Conservation (phyloP, 306 rosid species). For the Sesbania bispinosa region DNA sequence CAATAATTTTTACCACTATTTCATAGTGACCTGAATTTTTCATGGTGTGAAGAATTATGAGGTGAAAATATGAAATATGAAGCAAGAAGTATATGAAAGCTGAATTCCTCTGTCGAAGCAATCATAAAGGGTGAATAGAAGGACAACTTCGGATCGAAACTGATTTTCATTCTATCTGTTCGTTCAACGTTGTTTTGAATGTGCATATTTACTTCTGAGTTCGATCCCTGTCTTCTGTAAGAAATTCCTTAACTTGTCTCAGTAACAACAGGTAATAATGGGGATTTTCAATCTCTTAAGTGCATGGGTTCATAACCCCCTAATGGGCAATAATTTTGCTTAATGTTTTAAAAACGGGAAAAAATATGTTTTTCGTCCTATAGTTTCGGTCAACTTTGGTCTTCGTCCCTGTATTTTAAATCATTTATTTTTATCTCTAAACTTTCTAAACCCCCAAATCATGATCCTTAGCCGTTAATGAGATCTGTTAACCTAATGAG, state of each 20-base stretch:
- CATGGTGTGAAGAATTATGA: not conserved
- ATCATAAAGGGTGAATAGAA: not conserved
- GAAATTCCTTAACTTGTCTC: not conserved
- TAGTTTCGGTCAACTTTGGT: too few relatives aligned
- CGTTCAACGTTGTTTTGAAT: not conserved
- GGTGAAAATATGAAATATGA: conserved; percentile 1
- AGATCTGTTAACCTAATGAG: too few relatives aligned
- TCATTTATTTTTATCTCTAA: too few relatives aligned
- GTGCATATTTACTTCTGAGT: not conserved
- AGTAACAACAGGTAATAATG: not conserved
- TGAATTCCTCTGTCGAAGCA: not conserved
- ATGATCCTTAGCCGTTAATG: too few relatives aligned
- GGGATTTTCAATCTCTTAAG: too few relatives aligned
- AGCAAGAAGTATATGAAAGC: not conserved
- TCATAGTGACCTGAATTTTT: not conserved
- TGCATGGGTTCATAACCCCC: too few relatives aligned
- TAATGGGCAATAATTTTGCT: too few relatives aligned
- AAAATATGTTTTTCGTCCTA: too few relatives aligned
- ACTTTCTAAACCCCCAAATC: too few relatives aligned
- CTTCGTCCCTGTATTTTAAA: too few relatives aligned
- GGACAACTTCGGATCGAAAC: not conserved
- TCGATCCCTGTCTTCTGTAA: not conserved
- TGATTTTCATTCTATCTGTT: not conserved
- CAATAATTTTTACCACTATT: not conserved
- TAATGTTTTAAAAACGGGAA: too few relatives aligned